Conservation (phyloP, 2,329 filamentous ascomycete species). For the Colletotrichum sojae region DNA sequence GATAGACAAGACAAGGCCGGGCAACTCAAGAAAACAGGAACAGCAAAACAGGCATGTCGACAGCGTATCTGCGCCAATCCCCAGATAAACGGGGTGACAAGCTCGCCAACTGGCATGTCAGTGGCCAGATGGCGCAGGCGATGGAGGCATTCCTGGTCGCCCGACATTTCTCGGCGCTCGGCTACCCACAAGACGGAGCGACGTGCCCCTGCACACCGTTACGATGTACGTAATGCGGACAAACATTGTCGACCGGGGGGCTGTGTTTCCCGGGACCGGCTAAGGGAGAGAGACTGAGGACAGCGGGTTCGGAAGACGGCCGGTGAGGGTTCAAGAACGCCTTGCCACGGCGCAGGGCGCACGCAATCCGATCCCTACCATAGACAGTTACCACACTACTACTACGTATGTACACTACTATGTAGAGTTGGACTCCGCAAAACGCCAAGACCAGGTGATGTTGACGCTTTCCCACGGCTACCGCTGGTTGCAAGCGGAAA, state of each 20-base stretch:
- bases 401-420: too few species aligned
- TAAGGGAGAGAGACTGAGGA: neutral
- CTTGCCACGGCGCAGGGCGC: neutral
- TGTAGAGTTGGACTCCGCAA: neutral
- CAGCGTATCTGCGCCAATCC: neutral
- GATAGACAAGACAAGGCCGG: constrained; percentile 8
- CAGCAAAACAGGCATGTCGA: constrained; percentile 3
- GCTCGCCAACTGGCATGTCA: constrained; percentile 8
- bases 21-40: neutral
- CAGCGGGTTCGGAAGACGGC: too few species aligned
- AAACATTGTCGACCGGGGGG: constrained; percentile 5
- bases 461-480: constrained; percentile 24
- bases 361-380: too few species aligned
- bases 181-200: constrained; percentile 12
- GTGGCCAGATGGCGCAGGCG: constrained; percentile 5
- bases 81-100: constrained; percentile 1
- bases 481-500: constrained; percentile 19
- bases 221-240: constrained; percentile 26
- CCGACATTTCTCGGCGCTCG: constrained; percentile 18
- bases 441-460: neutral
- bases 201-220: constrained; percentile 11
- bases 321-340: constrained; percentile 12
- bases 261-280: constrained; percentile 4
- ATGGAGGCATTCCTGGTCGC: neutral
- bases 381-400: too few species aligned